These are phyloP conservation scores for Kalmanozyma brasiliensis DNA, from an alignment of 1,284 basidiomycete genomes.

Conservation along the genomic window DNA sequence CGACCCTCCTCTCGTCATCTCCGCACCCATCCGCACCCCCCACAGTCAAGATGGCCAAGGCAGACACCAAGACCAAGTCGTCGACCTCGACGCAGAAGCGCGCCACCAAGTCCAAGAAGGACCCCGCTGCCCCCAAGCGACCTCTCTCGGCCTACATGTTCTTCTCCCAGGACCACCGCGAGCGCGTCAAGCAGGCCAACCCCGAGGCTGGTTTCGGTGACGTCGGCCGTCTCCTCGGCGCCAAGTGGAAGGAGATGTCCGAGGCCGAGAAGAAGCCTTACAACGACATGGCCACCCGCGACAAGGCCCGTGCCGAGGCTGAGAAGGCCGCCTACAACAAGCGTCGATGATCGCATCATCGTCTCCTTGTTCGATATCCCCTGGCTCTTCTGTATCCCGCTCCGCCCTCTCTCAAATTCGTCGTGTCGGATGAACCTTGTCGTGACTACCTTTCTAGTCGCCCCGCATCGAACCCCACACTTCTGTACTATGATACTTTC, in stretches of 20 bases:
- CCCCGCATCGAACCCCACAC: conserved; percentile 10
- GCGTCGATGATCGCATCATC: conserved; percentile 27
- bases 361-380: conserved; percentile 14
- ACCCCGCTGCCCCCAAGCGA: conserved; percentile 85
- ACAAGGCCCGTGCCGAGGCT: conserved; percentile 84
- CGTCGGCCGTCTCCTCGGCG: conserved; percentile 85
- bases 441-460: conserved; percentile 6
- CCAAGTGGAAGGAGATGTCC: conserved; percentile 88
- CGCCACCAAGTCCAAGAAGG: conserved; percentile 68
- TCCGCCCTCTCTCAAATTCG: conserved; percentile 7
- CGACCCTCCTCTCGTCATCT: background rate
- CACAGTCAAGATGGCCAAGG: conserved; percentile 58
- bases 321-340: conserved; percentile 78
- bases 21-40: background rate
- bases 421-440: conserved; percentile 24
- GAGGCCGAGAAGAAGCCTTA: conserved; percentile 94
- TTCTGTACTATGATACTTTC: conserved; percentile 40
- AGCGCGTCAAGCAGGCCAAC: conserved; percentile 93
- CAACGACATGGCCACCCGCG: conserved; percentile 82
- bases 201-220: conserved; percentile 94
- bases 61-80: conserved; percentile 60
- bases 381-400: conserved; percentile 5
- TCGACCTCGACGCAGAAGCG: conserved; percentile 50
- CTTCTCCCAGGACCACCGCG: conserved; percentile 95
- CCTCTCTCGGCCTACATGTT: conserved; percentile 97